These are phyloP conservation scores for Trichophaea hybrida DNA, from an alignment of 2,329 filamentous ascomycete species.

Conservation along the genomic window DNA sequence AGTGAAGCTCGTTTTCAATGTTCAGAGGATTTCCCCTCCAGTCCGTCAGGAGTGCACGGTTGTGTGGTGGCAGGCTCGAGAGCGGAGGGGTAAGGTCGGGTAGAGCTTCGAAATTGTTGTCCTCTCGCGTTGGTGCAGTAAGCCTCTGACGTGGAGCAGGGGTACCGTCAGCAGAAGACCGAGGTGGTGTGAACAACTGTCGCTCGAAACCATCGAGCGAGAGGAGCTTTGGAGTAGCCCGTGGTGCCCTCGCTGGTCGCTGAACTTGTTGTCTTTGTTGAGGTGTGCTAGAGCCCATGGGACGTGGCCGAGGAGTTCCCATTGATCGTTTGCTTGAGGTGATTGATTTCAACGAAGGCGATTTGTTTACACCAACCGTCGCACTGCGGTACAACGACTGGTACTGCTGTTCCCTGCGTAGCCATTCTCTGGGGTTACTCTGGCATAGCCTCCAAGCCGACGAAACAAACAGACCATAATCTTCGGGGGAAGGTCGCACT, in stretches of 20 bases:
- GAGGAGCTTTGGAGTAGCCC: constrained; percentile 5
- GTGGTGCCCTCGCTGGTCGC: constrained; percentile 2
- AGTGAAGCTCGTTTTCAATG: constrained; percentile 56
- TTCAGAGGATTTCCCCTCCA: constrained; percentile 75
- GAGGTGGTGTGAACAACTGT: not conserved
- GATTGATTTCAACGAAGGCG: not conserved
- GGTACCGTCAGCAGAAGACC: constrained; percentile 3
- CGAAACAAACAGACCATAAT: constrained; percentile 23
- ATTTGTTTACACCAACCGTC: not conserved
- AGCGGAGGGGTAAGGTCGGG: constrained; percentile 59
- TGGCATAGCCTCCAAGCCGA: constrained; percentile 21
- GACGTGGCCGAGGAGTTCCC: not conserved
- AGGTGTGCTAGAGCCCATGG: constrained; percentile 1
- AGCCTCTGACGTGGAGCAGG: constrained; percentile 30
- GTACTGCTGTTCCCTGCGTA: constrained; percentile 18
- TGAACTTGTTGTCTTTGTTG: not conserved
- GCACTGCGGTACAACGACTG: constrained; percentile 1
- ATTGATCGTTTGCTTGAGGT: not conserved
- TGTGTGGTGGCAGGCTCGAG: constrained; percentile 48
- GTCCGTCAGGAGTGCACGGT: constrained; percentile 64
- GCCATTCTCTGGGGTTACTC: constrained; percentile 20
- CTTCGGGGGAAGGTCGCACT: constrained; percentile 17
- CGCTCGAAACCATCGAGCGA: constrained; percentile 16
- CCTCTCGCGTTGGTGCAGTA: constrained; percentile 56
- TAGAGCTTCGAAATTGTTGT: constrained; percentile 62